phyloP scores from a whole-genome alignment of 768 basidiomycete species.

The Phanerochaete carnosa region DNA sequence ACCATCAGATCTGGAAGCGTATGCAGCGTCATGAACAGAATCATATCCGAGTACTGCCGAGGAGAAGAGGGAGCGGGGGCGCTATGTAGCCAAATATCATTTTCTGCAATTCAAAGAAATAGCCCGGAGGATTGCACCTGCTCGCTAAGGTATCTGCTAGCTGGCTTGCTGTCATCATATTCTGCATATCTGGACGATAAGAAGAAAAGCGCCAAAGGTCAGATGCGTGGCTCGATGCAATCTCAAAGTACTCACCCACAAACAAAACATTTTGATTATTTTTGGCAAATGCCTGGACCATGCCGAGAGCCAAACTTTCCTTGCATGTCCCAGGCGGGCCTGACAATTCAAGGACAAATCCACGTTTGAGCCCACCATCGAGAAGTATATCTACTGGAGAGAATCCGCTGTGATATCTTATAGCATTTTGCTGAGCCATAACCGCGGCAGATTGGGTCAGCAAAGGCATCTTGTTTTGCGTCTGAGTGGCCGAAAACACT shows the following conservation, averaged over 20 bases:
- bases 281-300: slow-evolving; percentile 47
- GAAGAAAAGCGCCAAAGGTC: neutral
- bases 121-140: slow-evolving; percentile 13
- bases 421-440: slow-evolving; percentile 28
- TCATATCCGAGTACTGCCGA: neutral
- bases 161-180: slow-evolving; percentile 38
- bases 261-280: slow-evolving; percentile 54
- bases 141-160: slow-evolving; percentile 25
- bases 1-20: slow-evolving; percentile 52
- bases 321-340: slow-evolving; percentile 75
- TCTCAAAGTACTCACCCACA: slow-evolving; percentile 44
- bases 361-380: slow-evolving; percentile 58
- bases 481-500: slow-evolving; percentile 41
- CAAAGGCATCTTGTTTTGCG: slow-evolving; percentile 18
- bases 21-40: slow-evolving; percentile 35
- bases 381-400: slow-evolving; percentile 55
- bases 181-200: slow-evolving; percentile 41
- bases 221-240: neutral
- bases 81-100: neutral
- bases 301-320: slow-evolving; percentile 48
- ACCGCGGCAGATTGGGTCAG: slow-evolving; percentile 59
- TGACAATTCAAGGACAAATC: slow-evolving; percentile 68
- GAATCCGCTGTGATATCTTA: slow-evolving; percentile 40
- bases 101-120: neutral
- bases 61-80: neutral